Base-by-base conservation (phyloP, 2,329 filamentous ascomycete species). In the Lojkania enalia region DNA sequence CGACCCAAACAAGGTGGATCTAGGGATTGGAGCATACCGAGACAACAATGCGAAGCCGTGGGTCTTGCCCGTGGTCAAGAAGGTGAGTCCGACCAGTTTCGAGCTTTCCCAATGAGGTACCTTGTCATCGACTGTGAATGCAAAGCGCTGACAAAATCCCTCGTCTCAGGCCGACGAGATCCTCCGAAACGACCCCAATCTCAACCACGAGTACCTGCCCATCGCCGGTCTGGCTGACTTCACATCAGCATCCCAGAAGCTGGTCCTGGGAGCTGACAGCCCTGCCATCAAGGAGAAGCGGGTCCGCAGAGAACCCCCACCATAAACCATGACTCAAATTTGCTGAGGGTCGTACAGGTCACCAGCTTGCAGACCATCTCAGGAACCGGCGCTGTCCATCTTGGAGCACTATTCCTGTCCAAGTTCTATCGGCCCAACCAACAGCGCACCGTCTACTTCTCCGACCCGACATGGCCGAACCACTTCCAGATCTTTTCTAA, bases 401-500 rank as follows among this genome's bases (percentile, higher is more conserved):
- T 97, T 27, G 94, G 94, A 56, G 91, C 86, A 53, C 85, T 95
- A 58, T 99, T 99, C 84, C 86, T 99, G 49, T 78, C 87, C 71
- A 91, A 86, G 71, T 99, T 97, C 83, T 96, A 89, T 80, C 78
- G 77, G 46, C 64, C 70, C 42, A 69, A 78, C 64, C 79, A 81
- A 66, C 83, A 80, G 74, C 86, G 82, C 57, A 83, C 85, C 48
- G 83, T 95, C 74, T 96, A 96, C 80, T 79, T 97, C 71, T 96
- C 90, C 64, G 88, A 87, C 71, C 94, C 94, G 41, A 99, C 94
- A 51, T 99, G 94, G 94, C 90, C 88, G 58, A 99, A 99, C 77
- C 94, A 99, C 83, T 86, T 95, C 77, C 94, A 97, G 74, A 96
- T 99, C 79, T 96, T 99, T 77, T 82, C 79, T 73, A 97, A 97